Conservation (phyloP, 2,329 filamentous ascomycete species). For the Anisogramma anomala region DNA sequence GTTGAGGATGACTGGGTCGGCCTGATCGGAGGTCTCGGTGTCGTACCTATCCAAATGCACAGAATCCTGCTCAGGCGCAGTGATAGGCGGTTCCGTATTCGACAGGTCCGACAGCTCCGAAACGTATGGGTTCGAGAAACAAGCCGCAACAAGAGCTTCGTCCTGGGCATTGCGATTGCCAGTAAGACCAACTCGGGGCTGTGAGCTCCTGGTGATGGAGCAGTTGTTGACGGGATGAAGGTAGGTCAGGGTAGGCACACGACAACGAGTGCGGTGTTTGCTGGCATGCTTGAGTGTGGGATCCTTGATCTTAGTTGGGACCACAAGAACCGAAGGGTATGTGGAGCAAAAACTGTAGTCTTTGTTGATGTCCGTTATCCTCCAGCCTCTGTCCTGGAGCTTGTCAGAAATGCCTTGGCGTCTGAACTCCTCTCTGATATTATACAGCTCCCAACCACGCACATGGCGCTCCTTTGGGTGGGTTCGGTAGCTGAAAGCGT, state of each 20-base stretch:
- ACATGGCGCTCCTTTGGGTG: constrained; percentile 53
- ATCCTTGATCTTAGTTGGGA: constrained; percentile 87
- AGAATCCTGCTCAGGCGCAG: constrained; percentile 42
- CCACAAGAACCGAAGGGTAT: constrained; percentile 74
- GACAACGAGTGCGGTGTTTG: constrained; percentile 74
- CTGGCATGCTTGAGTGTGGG: constrained; percentile 91
- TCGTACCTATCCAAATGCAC: constrained; percentile 40
- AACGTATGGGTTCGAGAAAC: constrained; percentile 62
- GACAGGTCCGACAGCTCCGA: constrained; percentile 26
- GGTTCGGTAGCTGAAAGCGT: constrained; percentile 70
- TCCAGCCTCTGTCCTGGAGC: constrained; percentile 69
- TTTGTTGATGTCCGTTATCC: constrained; percentile 77
- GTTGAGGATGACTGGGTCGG: constrained; percentile 57
- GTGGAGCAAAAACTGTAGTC: constrained; percentile 89
- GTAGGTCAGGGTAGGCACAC: constrained; percentile 84
- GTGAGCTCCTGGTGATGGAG: constrained; percentile 88
- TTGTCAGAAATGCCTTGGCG: constrained; percentile 81
- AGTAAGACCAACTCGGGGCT: constrained; percentile 76
- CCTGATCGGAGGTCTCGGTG: constrained; percentile 37
- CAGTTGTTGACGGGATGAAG: constrained; percentile 96
- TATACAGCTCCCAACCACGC: constrained; percentile 76
- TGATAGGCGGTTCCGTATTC: constrained; percentile 28
- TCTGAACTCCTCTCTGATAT: constrained; percentile 73
- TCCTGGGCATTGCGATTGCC: constrained; percentile 90
- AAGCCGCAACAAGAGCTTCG: constrained; percentile 83